phyloP scores from a whole-genome alignment of 495 filamentous ascomycete species.

The Penicillium ucsense region DNA sequence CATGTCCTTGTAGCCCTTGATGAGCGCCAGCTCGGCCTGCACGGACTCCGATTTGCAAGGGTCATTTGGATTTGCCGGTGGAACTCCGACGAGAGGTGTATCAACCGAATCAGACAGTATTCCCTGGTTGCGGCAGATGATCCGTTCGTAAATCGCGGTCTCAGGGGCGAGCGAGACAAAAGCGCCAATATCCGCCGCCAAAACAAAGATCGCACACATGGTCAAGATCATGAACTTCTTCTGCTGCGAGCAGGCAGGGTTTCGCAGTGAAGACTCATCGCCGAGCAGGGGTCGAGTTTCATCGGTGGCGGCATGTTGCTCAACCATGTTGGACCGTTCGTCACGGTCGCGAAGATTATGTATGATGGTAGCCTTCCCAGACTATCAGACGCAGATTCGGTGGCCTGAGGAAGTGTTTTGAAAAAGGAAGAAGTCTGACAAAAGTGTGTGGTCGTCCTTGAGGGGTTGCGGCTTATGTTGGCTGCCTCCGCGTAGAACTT shows the following conservation, averaged over 20 bases:
- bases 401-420: background rate
- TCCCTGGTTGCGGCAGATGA: slow-evolving; percentile 31
- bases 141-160: slow-evolving; percentile 28
- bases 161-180: slow-evolving; percentile 22
- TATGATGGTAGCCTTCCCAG: background rate
- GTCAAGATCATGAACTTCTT: slow-evolving; percentile 13
- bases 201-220: slow-evolving; percentile 9
- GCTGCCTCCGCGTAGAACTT: background rate
- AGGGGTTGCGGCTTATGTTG: background rate
- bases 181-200: slow-evolving; percentile 19
- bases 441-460: background rate
- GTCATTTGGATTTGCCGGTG: background rate
- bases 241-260: background rate
- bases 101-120: background rate
- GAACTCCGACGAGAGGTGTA: background rate
- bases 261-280: background rate
- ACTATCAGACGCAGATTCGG: background rate
- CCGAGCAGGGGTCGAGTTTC: slow-evolving; percentile 1
- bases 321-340: background rate
- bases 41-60: slow-evolving; percentile 34
- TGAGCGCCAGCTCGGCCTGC: slow-evolving; percentile 32
- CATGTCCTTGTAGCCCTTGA: slow-evolving; percentile 33
- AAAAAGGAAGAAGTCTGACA: too few relatives aligned
- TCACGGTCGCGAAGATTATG: too few relatives aligned
- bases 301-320: background rate